Conservation (phyloP, 148 eudicot genomes). For the Polygonum maritimum region DNA sequence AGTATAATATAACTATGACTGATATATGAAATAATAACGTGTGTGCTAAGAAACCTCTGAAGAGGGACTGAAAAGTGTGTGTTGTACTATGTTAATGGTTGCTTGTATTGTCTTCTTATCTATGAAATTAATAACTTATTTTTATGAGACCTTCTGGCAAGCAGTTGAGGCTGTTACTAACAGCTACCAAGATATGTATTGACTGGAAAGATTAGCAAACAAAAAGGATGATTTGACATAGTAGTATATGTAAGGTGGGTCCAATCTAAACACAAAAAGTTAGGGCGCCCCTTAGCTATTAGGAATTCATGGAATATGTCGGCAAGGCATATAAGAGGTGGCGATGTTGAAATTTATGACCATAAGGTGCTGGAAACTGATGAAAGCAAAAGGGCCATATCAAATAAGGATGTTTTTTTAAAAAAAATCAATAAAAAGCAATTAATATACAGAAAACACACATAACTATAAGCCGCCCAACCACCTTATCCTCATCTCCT, state of each 20-base stretch:
- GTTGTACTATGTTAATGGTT: not conserved
- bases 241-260: not conserved
- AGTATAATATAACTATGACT: not conserved
- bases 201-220: not conserved
- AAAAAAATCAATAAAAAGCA: not conserved
- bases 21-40: not conserved
- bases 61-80: not conserved
- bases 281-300: not conserved
- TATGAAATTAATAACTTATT: not conserved
- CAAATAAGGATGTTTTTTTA: too few species aligned
- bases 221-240: not conserved
- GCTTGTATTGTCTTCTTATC: not conserved
- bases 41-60: not conserved
- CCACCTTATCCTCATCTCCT: too few species aligned
- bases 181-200: too few species aligned
- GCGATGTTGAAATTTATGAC: not conserved
- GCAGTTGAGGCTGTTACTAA: too few species aligned
- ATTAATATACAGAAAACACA: too few species aligned
- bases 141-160: too few species aligned
- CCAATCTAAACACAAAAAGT: not conserved
- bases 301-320: not conserved
- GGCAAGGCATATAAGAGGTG: not conserved
- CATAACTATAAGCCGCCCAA: too few species aligned
- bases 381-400: not conserved
- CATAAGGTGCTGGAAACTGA: not conserved